Base-by-base conservation (phyloP, 345 rosid species). In the Ceriops zippeliana region DNA sequence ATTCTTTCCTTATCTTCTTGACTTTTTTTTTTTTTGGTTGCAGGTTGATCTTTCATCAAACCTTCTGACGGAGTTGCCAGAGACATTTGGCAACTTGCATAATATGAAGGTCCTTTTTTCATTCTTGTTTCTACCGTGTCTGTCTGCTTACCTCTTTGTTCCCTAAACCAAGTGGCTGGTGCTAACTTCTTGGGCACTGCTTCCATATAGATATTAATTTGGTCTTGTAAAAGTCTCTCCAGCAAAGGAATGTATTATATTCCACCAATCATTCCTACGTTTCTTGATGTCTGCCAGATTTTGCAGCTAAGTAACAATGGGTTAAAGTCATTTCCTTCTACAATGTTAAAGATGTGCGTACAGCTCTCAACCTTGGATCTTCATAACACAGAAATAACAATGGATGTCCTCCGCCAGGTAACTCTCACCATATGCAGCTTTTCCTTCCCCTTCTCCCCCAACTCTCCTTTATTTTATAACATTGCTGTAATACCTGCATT, bases 21-120 rank as follows among this genome's bases (percentile, higher is more conserved):
- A 56, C 28, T 24, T 0, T 6, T 24, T 56, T 15, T 56, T 13
- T 13, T 9, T 52, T 52, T 2, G 26, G 58, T 24, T 80, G 74
- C 88, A 92, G 98, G 89, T 91, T 77, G 90, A 93, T 79, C 90
- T 93, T 77, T 91, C 98, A 11, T 85, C 88, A 56, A 91, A 93
- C 86, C 84, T 83, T 70, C 76, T 93, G 66, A 76, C 79, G 6
- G 88, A 81, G 58, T 74, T 93, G 58, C 98, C 98, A 1, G 90
- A 82, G 72, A 73, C 90, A 46, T 58, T 86, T 26, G 79, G 86
- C 65, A 81, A 79, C 77, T 75, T 93, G 80, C 81, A 42, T 28
- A 79, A 83, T 61, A 76, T 93, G 64, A 91, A 89, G 98, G 98
- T 93, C 60, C 58, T 24, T 26, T 22, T 66, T 63, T 38, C 24